A percentile compares a stretch with the other conserved stretches of the same genome.
Evolutionary conservation across 2,329 filamentous ascomycete species (phyloP).

Genomic region (Fusarium sarcochroum): DNA sequence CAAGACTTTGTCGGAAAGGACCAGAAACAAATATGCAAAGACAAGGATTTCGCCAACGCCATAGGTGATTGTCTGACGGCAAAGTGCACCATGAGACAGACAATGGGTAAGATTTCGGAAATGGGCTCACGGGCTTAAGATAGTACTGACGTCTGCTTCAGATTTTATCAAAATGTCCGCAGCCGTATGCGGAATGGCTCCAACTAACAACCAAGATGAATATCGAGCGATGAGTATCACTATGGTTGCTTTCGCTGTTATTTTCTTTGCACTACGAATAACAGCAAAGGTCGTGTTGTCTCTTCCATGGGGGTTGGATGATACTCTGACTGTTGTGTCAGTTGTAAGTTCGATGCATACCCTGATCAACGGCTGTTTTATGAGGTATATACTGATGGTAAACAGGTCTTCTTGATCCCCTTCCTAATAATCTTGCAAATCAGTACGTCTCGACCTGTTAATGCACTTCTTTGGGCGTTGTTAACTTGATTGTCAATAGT

Average conservation of each 20-base stretch:
- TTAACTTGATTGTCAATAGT: background rate
- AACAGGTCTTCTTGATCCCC: slow-evolving; percentile 1
- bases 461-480: rapidly evolving
- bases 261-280: slow-evolving; percentile 13
- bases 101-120: background rate
- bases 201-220: background rate
- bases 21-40: background rate
- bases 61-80: slow-evolving; percentile 11
- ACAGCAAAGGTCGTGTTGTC: background rate
- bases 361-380: background rate
- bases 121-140: rapidly evolving
- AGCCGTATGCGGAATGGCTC: background rate
- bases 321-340: background rate
- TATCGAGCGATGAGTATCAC: background rate
- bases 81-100: slow-evolving; percentile 14
- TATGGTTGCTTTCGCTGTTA: background rate
- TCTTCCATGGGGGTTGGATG: slow-evolving; percentile 16
- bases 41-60: background rate
- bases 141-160: background rate
- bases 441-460: background rate
- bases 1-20: background rate
- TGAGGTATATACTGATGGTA: background rate
- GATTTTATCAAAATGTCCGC: slow-evolving; percentile 25
- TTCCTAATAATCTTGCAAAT: background rate
- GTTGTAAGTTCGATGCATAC: background rate